These are phyloP conservation scores for Populus alba DNA, from an alignment of 345 rosid species.

Conservation along the genomic window DNA sequence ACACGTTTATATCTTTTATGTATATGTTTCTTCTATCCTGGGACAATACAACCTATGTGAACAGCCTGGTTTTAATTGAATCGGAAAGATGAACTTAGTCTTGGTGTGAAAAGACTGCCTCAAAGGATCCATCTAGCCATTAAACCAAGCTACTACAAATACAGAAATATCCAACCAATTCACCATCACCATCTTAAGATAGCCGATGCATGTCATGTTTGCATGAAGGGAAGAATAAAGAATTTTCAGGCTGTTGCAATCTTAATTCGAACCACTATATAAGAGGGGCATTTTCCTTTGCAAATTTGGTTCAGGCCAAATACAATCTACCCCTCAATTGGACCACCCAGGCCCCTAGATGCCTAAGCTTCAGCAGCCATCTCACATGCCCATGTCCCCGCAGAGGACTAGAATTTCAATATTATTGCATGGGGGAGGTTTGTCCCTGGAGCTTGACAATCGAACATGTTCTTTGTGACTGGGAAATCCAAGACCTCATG, in stretches of 20 bases:
- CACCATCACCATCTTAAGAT: neutral
- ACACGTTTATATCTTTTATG: too few species aligned
- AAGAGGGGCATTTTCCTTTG: neutral
- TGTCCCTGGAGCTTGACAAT: too few species aligned
- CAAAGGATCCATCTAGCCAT: too few species aligned
- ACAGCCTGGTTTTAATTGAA: too few species aligned
- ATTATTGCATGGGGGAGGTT: too few species aligned
- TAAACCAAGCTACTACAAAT: too few species aligned
- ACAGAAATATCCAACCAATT: too few species aligned
- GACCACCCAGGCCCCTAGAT: neutral
- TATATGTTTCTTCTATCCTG: too few species aligned
- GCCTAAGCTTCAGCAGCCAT: neutral
- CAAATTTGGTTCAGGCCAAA: neutral
- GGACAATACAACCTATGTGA: too few species aligned
- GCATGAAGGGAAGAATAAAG: neutral
- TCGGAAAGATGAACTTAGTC: too few species aligned
- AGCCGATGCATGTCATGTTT: neutral
- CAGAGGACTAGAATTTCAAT: neutral
- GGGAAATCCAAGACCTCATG: neutral
- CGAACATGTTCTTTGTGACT: too few species aligned
- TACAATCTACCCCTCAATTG: neutral
- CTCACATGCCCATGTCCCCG: neutral
- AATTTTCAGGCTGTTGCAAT: neutral
- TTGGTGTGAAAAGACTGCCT: too few species aligned
- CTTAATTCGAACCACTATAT: neutral